phyloP scores from a whole-genome alignment of 495 filamentous ascomycete species.

The Barbatosphaeria neglecta region DNA sequence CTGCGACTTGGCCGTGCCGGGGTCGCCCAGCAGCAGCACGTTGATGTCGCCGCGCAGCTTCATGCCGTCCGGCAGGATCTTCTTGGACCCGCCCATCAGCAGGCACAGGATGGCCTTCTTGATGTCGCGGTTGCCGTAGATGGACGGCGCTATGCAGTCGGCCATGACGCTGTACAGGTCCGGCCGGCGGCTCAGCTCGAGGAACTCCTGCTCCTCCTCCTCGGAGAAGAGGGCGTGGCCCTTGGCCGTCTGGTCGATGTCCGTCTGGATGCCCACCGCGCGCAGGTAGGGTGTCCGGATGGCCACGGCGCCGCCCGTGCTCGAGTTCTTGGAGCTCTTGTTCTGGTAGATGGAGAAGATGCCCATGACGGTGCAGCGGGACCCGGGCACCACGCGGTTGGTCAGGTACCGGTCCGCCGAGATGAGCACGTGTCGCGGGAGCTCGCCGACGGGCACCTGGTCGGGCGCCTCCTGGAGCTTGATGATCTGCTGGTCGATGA shows the following conservation, averaged over 20 bases:
- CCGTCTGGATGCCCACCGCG: conserved; percentile 82
- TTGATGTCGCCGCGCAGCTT: conserved; percentile 97
- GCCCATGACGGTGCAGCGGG: conserved; percentile 88
- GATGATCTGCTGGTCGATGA: conserved; percentile 96
- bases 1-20: conserved; percentile 97
- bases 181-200: conserved; percentile 81
- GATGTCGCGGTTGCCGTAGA: conserved; percentile 92
- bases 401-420: conserved; percentile 92
- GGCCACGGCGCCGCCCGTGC: conserved; percentile 64
- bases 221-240: conserved; percentile 79
- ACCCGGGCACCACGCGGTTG: conserved; percentile 91
- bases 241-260: conserved; percentile 82
- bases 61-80: conserved; percentile 98
- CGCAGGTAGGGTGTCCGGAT: conserved; percentile 96
- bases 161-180: conserved; percentile 87
- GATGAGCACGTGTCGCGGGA: conserved; percentile 88
- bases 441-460: conserved; percentile 92
- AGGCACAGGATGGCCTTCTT: conserved; percentile 98
- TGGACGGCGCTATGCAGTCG: conserved; percentile 90
- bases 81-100: conserved; percentile 92
- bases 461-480: conserved; percentile 98
- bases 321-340: conserved; percentile 73
- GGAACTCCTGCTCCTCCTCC: conserved; percentile 94
- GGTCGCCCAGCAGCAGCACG: conserved; percentile 92
- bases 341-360: conserved; percentile 96